Conservation (phyloP, 805 yeast genomes). For the Yamadazyma endophytica region DNA sequence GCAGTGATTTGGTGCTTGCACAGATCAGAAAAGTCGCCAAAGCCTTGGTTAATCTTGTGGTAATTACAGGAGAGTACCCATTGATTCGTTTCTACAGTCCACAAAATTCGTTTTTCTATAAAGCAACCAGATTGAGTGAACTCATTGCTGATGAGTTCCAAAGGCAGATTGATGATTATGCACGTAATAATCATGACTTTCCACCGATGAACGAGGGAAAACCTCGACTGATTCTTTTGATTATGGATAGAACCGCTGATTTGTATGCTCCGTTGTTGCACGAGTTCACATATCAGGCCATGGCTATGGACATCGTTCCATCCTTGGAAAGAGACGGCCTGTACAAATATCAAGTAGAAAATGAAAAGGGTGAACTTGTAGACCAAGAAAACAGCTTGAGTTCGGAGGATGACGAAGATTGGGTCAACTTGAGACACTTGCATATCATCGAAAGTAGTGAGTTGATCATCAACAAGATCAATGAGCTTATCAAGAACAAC, state of each 20-base stretch:
- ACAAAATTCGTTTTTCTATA: conserved; percentile 40
- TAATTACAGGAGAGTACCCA: conserved; percentile 84
- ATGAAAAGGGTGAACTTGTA: conserved; percentile 40
- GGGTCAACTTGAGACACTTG: conserved; percentile 66
- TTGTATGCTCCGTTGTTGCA: conserved; percentile 79
- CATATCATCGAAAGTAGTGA: conserved; percentile 77
- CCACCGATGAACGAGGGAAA: conserved; percentile 53
- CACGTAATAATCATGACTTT: conserved; percentile 62
- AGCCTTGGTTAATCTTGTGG: conserved; percentile 67
- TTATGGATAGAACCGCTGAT: conserved; percentile 83
- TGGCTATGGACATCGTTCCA: conserved; percentile 72
- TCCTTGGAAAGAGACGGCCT: conserved; percentile 37
- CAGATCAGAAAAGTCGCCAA: conserved; percentile 59
- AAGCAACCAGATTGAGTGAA: conserved; percentile 59
- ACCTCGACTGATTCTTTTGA: conserved; percentile 68
- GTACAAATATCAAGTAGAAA: conserved; percentile 53
- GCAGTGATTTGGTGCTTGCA: conserved; percentile 55
- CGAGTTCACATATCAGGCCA: conserved; percentile 87
- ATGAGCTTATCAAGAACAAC: conserved; percentile 65
- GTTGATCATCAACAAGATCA: conserved; percentile 51
- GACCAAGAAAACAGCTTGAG: conserved; percentile 38
- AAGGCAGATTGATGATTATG: conserved; percentile 65
- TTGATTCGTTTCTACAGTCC: conserved; percentile 68
- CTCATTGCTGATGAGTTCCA: conserved; percentile 74
- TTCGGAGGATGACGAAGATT: conserved; percentile 65